Evolutionary conservation across 495 filamentous ascomycete species (phyloP).

Genomic region (Podospora pseudocomata): DNA sequence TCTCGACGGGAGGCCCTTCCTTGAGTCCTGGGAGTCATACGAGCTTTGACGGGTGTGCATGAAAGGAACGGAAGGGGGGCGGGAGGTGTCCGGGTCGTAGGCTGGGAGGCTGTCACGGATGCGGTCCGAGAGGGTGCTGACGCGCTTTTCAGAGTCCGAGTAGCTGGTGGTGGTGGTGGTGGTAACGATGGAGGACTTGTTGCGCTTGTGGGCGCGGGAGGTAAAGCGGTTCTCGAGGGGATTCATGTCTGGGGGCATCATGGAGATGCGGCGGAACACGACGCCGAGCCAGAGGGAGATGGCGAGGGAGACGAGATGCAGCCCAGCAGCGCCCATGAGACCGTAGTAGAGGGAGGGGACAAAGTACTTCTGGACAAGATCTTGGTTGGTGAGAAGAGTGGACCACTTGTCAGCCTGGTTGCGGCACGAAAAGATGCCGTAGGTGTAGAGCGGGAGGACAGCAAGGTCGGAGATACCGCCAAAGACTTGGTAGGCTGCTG

Average conservation of each 20-base stretch:
- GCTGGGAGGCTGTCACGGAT: conserved; percentile 46
- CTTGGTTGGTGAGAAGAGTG: conserved; percentile 53
- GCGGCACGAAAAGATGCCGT: conserved; percentile 57
- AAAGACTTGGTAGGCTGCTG: conserved; percentile 82
- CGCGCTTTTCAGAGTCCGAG: conserved; percentile 49
- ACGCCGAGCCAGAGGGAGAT: conserved; percentile 68
- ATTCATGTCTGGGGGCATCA: conserved; percentile 87
- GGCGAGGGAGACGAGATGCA: conserved; percentile 66
- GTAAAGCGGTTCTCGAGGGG: conserved; percentile 84
- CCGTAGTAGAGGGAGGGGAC: conserved; percentile 60
- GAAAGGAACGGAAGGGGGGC: conserved; percentile 66
- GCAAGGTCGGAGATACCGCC: conserved; percentile 66
- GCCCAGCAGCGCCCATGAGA: conserved; percentile 55
- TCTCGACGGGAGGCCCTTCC: conserved; percentile 47
- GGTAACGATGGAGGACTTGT: conserved; percentile 64
- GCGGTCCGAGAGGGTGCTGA: conserved; percentile 44
- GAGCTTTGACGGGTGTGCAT: conserved; percentile 64
- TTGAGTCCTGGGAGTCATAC: conserved; percentile 46
- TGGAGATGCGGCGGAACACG: conserved; percentile 74
- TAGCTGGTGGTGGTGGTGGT: conserved; percentile 48
- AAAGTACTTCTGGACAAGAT: conserved; percentile 48
- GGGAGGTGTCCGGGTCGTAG: conserved; percentile 50
- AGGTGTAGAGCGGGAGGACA: conserved; percentile 73
- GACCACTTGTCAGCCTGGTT: conserved; percentile 57
- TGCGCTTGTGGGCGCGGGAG: conserved; percentile 68